Base-by-base conservation (phyloP, 768 basidiomycete genomes). In the Panaeolus cyanescens region DNA sequence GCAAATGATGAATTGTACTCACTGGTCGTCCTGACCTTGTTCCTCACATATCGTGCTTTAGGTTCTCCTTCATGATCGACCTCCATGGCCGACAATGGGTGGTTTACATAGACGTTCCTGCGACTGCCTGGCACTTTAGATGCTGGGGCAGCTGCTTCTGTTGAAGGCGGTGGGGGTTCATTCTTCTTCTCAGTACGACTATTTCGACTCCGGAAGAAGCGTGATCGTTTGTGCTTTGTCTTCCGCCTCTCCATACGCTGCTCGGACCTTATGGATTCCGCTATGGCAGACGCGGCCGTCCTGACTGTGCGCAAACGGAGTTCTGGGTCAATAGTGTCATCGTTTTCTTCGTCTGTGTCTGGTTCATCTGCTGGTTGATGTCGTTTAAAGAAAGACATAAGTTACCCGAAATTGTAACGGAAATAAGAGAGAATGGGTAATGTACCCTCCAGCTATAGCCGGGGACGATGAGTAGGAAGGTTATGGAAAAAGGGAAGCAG, bases 1-100 rank as follows among this genome's bases (percentile, higher is more conserved):
- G 34, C 33, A 32, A 15, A 8, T 50, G 5, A 56, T 30, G 54
- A 36, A 20, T 39, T 53, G 59, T 12, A 86, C 91, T 77, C 74
- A 95, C 93, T 96, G 65, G 90, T 92, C 37, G 96, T 97, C 70
- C 91, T 83, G 64, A 98, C 94, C 83, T 97, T 98, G 73, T 97
- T 98, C 68, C 96, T 80, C 31, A 85, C 84, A 74, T 95, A 98
- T n/a, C 86, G 84, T 36, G 77, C 85, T 57, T 83, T 75, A 0
- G 93, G 95, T 60, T 96, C 91, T n/a, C 92, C 93, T 54, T 85
- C 70, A 2, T 78, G 74, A 68, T 90, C 88, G 37, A 90, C 74
- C 73, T 95, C 90, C 65, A 80, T 75, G 20, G 84, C 77, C 5
- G 89, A 80, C 32, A 92, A 77, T 1, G 88, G 84, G 37, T 83